Percentiles rank a stretch among this genome's conserved stretches.
These are phyloP conservation scores for Hortiboletus campestris DNA, from an alignment of 768 basidiomycete genomes.

Conservation along the genomic window DNA sequence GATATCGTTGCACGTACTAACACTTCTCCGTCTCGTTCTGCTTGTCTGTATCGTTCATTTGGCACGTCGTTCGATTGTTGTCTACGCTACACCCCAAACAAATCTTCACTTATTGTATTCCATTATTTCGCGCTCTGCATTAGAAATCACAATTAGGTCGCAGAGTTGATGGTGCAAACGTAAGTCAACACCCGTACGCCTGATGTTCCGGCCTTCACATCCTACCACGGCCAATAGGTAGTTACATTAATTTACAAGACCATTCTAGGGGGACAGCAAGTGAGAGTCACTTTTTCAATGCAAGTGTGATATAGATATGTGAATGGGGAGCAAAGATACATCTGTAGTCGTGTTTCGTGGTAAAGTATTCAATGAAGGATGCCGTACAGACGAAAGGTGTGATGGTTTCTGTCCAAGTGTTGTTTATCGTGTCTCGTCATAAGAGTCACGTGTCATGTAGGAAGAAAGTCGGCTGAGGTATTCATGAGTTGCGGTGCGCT, in stretches of 20 bases:
- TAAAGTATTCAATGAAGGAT: constrained; percentile 5
- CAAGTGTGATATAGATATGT: constrained; percentile 32
- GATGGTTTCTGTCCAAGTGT: constrained; percentile 3
- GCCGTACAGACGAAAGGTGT: constrained; percentile 11
- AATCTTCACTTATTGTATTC: constrained; percentile 29
- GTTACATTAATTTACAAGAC: constrained; percentile 32
- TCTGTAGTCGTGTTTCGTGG: constrained; percentile 19
- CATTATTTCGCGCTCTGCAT: constrained; percentile 7
- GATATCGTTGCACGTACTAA: constrained; percentile 18
- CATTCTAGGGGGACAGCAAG: constrained; percentile 12
- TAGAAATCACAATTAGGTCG: constrained; percentile 13
- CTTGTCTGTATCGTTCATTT: constrained; percentile 16
- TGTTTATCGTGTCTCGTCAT: constrained; percentile 1
- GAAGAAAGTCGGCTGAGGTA: constrained; percentile 55
- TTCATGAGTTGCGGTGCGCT: constrained; percentile 4
- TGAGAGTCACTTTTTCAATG: constrained; percentile 24
- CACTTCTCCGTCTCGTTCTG: constrained; percentile 4
- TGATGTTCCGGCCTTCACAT: neutral
- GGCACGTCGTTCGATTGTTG: constrained; percentile 8
- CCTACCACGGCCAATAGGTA: constrained; percentile 13
- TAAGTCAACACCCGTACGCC: neutral
- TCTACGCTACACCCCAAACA: constrained; percentile 8
- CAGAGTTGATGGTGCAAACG: constrained; percentile 2
- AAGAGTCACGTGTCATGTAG: constrained; percentile 41
- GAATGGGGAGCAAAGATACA: constrained; percentile 27